Conservation (phyloP, 805 yeast species). For the Starmera amethionina region DNA sequence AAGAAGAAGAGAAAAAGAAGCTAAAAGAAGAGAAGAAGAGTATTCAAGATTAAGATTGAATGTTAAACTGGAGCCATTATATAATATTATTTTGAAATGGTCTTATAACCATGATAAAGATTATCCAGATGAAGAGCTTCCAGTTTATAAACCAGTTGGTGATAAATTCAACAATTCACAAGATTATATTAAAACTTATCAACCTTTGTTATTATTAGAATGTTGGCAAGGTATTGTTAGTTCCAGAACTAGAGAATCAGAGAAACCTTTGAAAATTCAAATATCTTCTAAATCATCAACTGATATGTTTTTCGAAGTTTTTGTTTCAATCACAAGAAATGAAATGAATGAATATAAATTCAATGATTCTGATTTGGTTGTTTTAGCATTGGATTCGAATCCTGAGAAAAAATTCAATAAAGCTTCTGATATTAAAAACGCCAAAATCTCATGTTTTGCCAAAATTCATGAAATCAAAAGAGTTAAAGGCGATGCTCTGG, state of each 20-base stretch:
- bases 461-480: slow-evolving; percentile 66
- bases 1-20: slow-evolving; percentile 18
- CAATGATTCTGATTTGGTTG: slow-evolving; percentile 69
- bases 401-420: slow-evolving; percentile 9
- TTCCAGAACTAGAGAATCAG: slow-evolving; percentile 49
- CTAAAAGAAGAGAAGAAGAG: slow-evolving; percentile 49
- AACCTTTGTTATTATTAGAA: slow-evolving; percentile 77
- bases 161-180: slow-evolving; percentile 44
- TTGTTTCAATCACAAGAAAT: slow-evolving; percentile 53
- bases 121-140: slow-evolving; percentile 45
- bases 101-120: slow-evolving; percentile 47
- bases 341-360: slow-evolving; percentile 42
- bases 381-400: slow-evolving; percentile 35
- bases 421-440: slow-evolving; percentile 21
- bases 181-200: slow-evolving; percentile 63
- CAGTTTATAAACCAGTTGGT: slow-evolving; percentile 29
- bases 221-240: slow-evolving; percentile 88
- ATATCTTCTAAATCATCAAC: slow-evolving; percentile 77
- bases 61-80: slow-evolving; percentile 70
- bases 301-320: slow-evolving; percentile 82
- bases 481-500: slow-evolving; percentile 56
- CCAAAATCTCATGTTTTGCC: slow-evolving; percentile 58
- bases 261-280: slow-evolving; percentile 50
- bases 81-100: slow-evolving; percentile 66
- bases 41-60: slow-evolving; percentile 71